These are phyloP conservation scores for Sporothrix brasiliensis DNA, from an alignment of 2,329 filamentous ascomycete genomes.

Conservation along the genomic window DNA sequence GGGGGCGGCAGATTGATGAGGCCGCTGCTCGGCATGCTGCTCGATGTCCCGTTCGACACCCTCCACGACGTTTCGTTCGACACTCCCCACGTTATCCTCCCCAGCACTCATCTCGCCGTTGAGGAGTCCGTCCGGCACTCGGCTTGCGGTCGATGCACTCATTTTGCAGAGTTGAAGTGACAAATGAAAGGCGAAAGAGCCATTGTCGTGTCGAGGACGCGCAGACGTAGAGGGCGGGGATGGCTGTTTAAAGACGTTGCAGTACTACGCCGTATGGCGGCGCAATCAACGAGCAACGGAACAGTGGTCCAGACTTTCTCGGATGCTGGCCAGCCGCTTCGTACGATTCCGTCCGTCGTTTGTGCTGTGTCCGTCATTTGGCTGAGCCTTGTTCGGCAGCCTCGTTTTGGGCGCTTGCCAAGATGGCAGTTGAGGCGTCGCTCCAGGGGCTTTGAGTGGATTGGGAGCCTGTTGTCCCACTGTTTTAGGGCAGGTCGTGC, in stretches of 20 bases:
- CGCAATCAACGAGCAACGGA: not conserved
- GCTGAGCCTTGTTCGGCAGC: not conserved
- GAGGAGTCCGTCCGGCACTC: too few species aligned
- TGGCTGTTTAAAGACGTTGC: not conserved
- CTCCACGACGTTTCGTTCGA: too few species aligned
- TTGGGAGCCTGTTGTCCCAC: not conserved
- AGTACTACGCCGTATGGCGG: too few species aligned
- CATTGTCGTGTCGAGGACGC: not conserved
- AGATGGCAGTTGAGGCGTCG: not conserved
- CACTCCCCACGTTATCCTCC: too few species aligned
- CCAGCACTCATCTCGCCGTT: too few species aligned
- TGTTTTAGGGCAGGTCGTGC: not conserved
- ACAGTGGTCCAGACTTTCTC: not conserved
- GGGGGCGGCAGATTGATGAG: not conserved
- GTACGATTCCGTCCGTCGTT: not conserved
- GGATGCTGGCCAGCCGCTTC: conserved; percentile 5
- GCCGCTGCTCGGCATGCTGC: not conserved
- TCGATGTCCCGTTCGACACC: not conserved
- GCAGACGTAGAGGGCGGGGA: not conserved
- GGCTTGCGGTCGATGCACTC: not conserved
- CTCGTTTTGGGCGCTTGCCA: not conserved
- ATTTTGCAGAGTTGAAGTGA: not conserved
- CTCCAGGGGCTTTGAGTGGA: not conserved
- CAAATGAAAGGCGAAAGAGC: not conserved
- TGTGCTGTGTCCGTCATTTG: not conserved